Base-by-base conservation (phyloP, 1,284 basidiomycete species). In the Ganoderma boninense region DNA sequence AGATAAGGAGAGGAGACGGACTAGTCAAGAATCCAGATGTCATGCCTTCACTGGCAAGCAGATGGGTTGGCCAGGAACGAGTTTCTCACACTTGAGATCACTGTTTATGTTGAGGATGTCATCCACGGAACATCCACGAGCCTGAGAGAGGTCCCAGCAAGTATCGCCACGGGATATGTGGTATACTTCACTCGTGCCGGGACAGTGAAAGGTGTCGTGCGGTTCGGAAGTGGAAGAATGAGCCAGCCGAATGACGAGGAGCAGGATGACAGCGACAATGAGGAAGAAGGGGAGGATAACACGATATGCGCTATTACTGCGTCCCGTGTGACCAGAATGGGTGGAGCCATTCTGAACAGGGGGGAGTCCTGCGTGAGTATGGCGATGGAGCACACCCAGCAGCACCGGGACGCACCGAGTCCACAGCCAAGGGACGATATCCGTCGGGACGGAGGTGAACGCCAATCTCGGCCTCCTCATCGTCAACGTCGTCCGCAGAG, bases 231-330 rank as follows among this genome's bases (percentile, higher is more conserved):
- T 84, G 77, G 61, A 81, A 78, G 49, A 88, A 86, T 71, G 87
- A 74, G 89, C 81, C 63, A 92, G 84, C 23, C 90, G 88, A 86
- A 89, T 90, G 70, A 91, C 82, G 70, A 93, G 86, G 6, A 94
- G 84, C 42, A 94, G 85, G 52, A 88, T 74, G 68, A 90, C 90
- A 20, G 86, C 86, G 66, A 94, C 84, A 59, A 92, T 86, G 71
- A 93, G 87, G 82, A 93, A 89, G 83, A 93, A 94, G 18, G 92
- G 92, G 75, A 92, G 90, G 5, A 93, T 82, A 2, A 89, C 86
- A 44, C 88, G 86, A 77, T 92, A 92, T 13, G 90, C 83, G 68
- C 63, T 81, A 72, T 74, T 77, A 78, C 67, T 69, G 54, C 73
- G 69, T 76, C 57, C 44, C 64, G 66, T 72, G 38, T 66, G 69